Percentiles rank a stretch among this genome's conserved stretches.
phyloP scores from a whole-genome alignment of 78 protist genomes.

The Dictyostelium capitatum region DNA sequence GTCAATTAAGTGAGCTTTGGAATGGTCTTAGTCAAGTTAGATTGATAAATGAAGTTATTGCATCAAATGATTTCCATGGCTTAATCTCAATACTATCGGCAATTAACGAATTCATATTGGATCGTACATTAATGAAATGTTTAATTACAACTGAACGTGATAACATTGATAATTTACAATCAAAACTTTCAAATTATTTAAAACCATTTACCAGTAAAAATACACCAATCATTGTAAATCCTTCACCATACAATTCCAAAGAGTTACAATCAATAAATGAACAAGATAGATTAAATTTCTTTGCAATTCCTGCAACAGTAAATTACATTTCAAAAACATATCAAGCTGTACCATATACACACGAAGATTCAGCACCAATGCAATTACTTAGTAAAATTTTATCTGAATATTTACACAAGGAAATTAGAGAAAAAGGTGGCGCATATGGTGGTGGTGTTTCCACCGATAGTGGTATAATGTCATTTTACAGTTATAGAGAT shows the following conservation, averaged over 20 bases:
- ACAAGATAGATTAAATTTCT: background rate
- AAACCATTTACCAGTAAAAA: constrained; percentile 6
- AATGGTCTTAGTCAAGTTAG: constrained; percentile 53
- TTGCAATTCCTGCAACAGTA: constrained; percentile 52
- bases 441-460: constrained; percentile 93
- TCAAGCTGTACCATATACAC: constrained; percentile 39
- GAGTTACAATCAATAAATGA: background rate
- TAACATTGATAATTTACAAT: background rate
- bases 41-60: constrained; percentile 29
- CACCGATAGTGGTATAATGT: constrained; percentile 36
- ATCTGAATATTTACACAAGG: constrained; percentile 88
- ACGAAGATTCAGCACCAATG: constrained; percentile 40
- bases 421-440: constrained; percentile 95
- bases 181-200: background rate
- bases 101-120: constrained; percentile 38
- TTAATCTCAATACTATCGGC: constrained; percentile 6
- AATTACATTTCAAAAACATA: constrained; percentile 42
- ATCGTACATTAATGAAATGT: constrained; percentile 39
- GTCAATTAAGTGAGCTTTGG: constrained; percentile 44
- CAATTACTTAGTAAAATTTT: constrained; percentile 48
- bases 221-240: background rate
- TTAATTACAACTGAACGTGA: constrained; percentile 32
- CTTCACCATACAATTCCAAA: background rate
- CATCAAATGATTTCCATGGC: background rate
- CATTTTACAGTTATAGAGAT: constrained; percentile 89